Conservation (phyloP, 768 basidiomycete genomes). For the Dendrothele bispora region DNA sequence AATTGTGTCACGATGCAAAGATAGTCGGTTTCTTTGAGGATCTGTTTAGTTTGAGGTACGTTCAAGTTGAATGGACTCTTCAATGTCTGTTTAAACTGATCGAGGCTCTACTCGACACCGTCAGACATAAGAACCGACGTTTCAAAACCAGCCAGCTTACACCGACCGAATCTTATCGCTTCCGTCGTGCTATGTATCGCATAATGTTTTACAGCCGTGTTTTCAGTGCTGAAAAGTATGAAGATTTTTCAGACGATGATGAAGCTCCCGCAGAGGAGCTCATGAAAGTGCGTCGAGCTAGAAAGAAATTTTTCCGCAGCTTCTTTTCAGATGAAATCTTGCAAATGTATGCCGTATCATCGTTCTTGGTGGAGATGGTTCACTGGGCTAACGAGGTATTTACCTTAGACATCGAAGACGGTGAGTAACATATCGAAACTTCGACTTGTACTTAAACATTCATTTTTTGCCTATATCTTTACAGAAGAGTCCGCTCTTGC, state of each 20-base stretch:
- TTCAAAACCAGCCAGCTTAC: conserved; percentile 2
- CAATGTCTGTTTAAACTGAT: too few species aligned
- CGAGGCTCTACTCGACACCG: too few species aligned
- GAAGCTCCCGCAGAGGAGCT: neutral
- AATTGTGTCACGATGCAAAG: conserved; percentile 22
- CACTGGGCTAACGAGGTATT: too few species aligned
- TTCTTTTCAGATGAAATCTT: neutral
- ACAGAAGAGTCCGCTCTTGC: too few species aligned
- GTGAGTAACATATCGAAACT: too few species aligned
- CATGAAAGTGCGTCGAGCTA: neutral
- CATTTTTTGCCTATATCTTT: too few species aligned
- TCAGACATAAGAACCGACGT: conserved; percentile 2
- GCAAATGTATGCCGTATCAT: neutral
- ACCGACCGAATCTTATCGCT: conserved; percentile 1
- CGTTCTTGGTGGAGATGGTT: neutral
- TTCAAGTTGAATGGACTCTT: too few species aligned
- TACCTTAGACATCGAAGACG: too few species aligned
- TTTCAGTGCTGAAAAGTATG: too few species aligned
- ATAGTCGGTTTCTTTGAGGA: conserved; percentile 31
- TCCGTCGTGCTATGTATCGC: conserved; percentile 5
- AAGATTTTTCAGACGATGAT: neutral
- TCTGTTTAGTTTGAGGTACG: conserved; percentile 38
- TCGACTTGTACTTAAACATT: too few species aligned
- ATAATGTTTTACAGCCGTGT: conserved; percentile 5
- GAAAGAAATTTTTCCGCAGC: neutral